These are phyloP conservation scores for Aphanoascus verrucosus DNA, from an alignment of 2,329 filamentous ascomycete species.

Conservation along the genomic window DNA sequence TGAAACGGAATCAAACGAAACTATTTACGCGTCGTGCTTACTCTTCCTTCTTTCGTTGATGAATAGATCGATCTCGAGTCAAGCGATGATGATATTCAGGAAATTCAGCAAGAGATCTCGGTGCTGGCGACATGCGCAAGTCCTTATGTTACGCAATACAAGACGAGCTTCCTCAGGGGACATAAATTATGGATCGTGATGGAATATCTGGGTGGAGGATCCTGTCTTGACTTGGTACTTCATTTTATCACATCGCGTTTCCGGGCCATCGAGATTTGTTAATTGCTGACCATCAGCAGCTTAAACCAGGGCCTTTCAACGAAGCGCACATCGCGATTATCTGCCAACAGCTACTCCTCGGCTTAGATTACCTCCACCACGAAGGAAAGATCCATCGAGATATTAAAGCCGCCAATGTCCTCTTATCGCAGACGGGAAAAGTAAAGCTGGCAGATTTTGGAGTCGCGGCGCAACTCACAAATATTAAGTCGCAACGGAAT, in stretches of 20 bases:
- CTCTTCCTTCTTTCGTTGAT: slow-evolving; percentile 4
- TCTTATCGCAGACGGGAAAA: slow-evolving; percentile 81
- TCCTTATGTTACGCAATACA: slow-evolving; percentile 90
- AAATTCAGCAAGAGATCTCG: slow-evolving; percentile 95
- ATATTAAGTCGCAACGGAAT: slow-evolving; percentile 94
- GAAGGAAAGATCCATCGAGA: slow-evolving; percentile 95
- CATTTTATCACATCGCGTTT: neutral
- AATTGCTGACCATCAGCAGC: slow-evolving; percentile 37
- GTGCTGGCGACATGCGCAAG: slow-evolving; percentile 91
- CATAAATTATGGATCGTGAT: slow-evolving; percentile 99
- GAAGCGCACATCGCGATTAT: slow-evolving; percentile 90
- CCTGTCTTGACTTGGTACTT: slow-evolving; percentile 77
- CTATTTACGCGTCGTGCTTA: neutral
- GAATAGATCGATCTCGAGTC: slow-evolving; percentile 92
- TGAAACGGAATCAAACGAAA: slow-evolving; percentile 23
- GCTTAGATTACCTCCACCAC: slow-evolving; percentile 82
- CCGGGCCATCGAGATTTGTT: neutral
- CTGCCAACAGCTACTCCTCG: slow-evolving; percentile 78
- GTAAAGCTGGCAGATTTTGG: slow-evolving; percentile 97
- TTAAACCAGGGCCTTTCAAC: slow-evolving; percentile 80
- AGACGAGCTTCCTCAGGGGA: slow-evolving; percentile 87
- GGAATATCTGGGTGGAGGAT: slow-evolving; percentile 93
- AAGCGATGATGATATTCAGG: slow-evolving; percentile 94
- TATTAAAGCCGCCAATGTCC: slow-evolving; percentile 90
- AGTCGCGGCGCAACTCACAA: slow-evolving; percentile 89